Evolutionary conservation across 2,329 filamentous ascomycete species (phyloP).

Genomic region (Aspergillus bombycis): DNA sequence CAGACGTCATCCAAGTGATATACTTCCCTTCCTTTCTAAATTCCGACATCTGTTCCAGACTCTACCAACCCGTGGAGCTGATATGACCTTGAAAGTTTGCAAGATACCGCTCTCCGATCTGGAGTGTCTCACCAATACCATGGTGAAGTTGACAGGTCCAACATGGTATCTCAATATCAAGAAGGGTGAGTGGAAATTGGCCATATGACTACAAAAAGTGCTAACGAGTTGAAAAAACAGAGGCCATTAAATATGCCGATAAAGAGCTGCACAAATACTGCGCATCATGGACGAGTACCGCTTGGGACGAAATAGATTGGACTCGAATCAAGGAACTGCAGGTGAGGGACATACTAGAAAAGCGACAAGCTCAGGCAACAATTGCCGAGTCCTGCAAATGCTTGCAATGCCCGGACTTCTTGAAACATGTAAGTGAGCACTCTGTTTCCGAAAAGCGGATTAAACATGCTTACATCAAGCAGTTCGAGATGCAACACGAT

Average conservation of each 20-base stretch:
- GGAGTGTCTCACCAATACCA: conserved; percentile 78
- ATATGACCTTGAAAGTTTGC: conserved; percentile 69
- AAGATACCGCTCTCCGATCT: conserved; percentile 76
- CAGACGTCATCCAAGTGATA: conserved; percentile 76
- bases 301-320: conserved; percentile 86
- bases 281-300: conserved; percentile 70
- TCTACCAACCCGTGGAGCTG: conserved; percentile 66
- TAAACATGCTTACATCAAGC: conserved; percentile 25
- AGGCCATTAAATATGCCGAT: conserved; percentile 63
- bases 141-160: conserved; percentile 56
- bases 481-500: conserved; percentile 95
- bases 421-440: conserved; percentile 74
- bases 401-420: conserved; percentile 72
- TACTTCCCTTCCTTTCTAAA: conserved; percentile 77
- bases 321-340: conserved; percentile 78
- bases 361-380: conserved; percentile 66
- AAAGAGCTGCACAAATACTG: conserved; percentile 71
- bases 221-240: conserved; percentile 35
- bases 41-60: conserved; percentile 70
- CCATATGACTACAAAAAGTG: neutral
- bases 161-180: conserved; percentile 53
- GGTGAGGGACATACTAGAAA: conserved; percentile 76
- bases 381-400: conserved; percentile 68
- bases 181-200: conserved; percentile 45
- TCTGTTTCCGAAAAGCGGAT: neutral